These are phyloP conservation scores for Solanum medicagineum DNA, from an alignment of 257 asterid species.

Conservation along the genomic window DNA sequence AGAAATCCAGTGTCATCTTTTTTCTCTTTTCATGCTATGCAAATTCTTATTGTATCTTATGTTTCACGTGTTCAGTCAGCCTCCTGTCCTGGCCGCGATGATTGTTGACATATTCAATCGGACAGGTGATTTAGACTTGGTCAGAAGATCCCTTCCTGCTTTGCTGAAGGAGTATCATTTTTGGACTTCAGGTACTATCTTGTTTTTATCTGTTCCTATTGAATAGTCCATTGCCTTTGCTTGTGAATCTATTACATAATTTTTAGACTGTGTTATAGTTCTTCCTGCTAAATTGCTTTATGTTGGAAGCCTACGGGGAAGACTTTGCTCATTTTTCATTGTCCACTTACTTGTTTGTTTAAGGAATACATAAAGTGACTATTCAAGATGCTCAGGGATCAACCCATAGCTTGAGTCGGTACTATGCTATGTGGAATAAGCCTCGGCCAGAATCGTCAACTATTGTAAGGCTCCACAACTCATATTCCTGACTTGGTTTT, in stretches of 20 bases:
- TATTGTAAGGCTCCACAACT: conserved; percentile 23
- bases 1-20: neutral
- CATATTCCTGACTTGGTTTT: neutral
- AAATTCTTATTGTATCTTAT: neutral
- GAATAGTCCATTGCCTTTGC: neutral
- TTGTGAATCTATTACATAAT: neutral
- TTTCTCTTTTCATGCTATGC: neutral
- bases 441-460: conserved; percentile 92
- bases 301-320: neutral
- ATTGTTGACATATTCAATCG: conserved; percentile 43
- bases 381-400: conserved; percentile 54
- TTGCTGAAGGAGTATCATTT: conserved; percentile 58
- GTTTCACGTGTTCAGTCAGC: conserved; percentile 46
- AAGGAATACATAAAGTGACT: conserved; percentile 67
- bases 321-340: neutral
- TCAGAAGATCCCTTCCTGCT: conserved; percentile 59
- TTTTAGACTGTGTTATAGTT: neutral
- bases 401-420: conserved; percentile 49
- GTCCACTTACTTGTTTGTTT: neutral
- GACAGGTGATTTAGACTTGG: conserved; percentile 45
- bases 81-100: conserved; percentile 87
- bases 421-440: conserved; percentile 80
- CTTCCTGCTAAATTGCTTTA: neutral
- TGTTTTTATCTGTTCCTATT: neutral
- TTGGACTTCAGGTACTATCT: conserved; percentile 68